Base-by-base conservation (phyloP, 768 basidiomycete species). In the Fibroporia radiculosa region DNA sequence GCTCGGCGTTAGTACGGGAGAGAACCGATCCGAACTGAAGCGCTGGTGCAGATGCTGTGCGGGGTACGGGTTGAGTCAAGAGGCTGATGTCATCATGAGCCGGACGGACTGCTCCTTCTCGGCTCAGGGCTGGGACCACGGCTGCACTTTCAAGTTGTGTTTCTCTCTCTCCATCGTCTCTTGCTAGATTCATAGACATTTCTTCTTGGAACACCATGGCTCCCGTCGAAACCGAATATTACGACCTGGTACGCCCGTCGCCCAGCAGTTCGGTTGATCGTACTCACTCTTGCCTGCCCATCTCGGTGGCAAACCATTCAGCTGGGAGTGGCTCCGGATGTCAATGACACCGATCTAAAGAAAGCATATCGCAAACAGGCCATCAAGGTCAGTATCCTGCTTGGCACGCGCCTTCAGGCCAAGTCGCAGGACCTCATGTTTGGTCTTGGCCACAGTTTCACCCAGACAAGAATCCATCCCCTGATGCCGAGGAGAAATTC, bases 401-500 rank as follows among this genome's bases (percentile, higher is more conserved):
- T 45, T n/a, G 19, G 38, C 42, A 31, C 8, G 19, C 13, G n/a
- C 13, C 18, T 20, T 13, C 16, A 19, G 20, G 36, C 36, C 4
- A 38, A 5, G 36, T 4, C 36, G 13, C 6, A 38, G 6, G n/a
- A 23, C 5, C 20, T 10, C 20, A 7, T 38, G 16, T 36, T 16
- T 36, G 8, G 25, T 18, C 29, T 19, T n/a, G n/a, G n/a, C n/a
- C n/a, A 25, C 53, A 93, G 87, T 95, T 83, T 61, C 93, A 96
- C 61, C 93, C 93, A 4, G 93, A 96, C 67, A 96, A 95, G 75
- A 97, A 97, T 58, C 74, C 79, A 6, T 85, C 89, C 3, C 75
- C 81, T n/a, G 90, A 91, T 56, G 96, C 95, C 1, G 92, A 93
- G 61, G 84, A 88, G 62, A 93, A 82, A 70, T 99, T 99, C 72